These are phyloP conservation scores for Auricularia cornea DNA, from an alignment of 768 basidiomycete genomes.

Conservation along the genomic window DNA sequence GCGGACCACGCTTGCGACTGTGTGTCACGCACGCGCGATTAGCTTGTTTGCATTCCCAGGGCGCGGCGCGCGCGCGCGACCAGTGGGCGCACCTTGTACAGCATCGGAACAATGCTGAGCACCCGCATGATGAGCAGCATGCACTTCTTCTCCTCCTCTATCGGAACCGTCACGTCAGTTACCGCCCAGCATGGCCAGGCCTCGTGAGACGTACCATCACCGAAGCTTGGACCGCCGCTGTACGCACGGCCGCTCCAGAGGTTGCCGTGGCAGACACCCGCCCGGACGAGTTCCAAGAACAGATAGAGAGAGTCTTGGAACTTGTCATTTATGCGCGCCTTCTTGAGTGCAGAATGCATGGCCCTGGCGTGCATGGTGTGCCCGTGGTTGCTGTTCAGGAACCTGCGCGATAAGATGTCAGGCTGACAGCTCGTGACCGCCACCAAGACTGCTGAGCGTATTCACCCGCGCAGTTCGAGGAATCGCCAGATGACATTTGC, in stretches of 20 bases:
- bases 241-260: constrained; percentile 82
- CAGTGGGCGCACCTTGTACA: constrained; percentile 66
- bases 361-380: constrained; percentile 89
- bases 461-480: constrained; percentile 87
- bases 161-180: constrained; percentile 15
- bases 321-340: constrained; percentile 86
- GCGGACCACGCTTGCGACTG: constrained; percentile 91
- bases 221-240: constrained; percentile 93
- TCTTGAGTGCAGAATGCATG: constrained; percentile 73
- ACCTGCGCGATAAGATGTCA: constrained; percentile 43
- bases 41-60: not conserved
- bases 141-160: constrained; percentile 89
- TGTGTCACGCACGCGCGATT: constrained; percentile 7
- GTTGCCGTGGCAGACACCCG: constrained; percentile 95
- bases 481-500: constrained; percentile 99
- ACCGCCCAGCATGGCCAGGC: constrained; percentile 21
- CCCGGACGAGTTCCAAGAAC: constrained; percentile 89
- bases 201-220: constrained; percentile 51
- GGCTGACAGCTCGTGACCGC: not conserved
- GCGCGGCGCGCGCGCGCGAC: not conserved
- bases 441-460: not conserved
- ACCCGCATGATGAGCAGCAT: constrained; percentile 97
- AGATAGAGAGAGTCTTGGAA: constrained; percentile 96
- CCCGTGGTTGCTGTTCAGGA: constrained; percentile 79
- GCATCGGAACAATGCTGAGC: constrained; percentile 88